phyloP scores from a whole-genome alignment of 768 basidiomycete species.

The Lyophyllum shimeji region DNA sequence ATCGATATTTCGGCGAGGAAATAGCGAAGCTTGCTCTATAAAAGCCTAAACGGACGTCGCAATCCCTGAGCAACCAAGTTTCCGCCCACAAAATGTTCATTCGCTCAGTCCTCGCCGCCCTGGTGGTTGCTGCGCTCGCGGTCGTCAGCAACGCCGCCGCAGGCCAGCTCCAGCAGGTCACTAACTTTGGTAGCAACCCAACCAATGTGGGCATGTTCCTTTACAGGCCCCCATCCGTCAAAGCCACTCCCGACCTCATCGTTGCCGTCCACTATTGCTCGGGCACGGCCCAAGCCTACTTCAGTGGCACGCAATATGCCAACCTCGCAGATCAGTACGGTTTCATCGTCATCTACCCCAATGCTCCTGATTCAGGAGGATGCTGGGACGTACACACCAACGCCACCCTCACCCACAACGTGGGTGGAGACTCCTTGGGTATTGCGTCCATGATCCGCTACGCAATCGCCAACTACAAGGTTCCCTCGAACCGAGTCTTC shows the following conservation, averaged over 20 bases:
- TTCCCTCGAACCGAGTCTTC: constrained; percentile 47
- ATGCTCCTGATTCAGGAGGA: constrained; percentile 40
- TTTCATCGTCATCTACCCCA: constrained; percentile 52
- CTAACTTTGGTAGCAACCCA: constrained; percentile 52
- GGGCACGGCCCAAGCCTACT: constrained; percentile 53
- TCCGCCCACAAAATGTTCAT: constrained; percentile 8
- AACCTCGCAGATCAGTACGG: constrained; percentile 47
- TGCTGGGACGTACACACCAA: constrained; percentile 56
- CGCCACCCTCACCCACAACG: constrained; percentile 53
- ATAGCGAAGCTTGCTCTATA: not conserved
- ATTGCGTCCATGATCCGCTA: constrained; percentile 48
- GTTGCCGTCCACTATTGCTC: constrained; percentile 55
- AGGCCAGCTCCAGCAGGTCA: constrained; percentile 37
- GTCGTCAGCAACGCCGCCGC: constrained; percentile 25
- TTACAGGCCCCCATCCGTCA: constrained; percentile 40
- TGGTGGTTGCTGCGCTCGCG: constrained; percentile 19
- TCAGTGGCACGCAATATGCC: constrained; percentile 46
- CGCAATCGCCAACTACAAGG: constrained; percentile 47
- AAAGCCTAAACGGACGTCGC: not conserved
- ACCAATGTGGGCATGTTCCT: constrained; percentile 49
- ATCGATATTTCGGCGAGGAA: constrained; percentile 15
- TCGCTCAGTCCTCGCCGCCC: constrained; percentile 8
- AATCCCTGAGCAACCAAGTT: not conserved
- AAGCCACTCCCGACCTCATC: constrained; percentile 42
- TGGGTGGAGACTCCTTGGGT: constrained; percentile 52